phyloP scores from a whole-genome alignment of 2,329 filamentous ascomycete species.

The Eutypella sp. region DNA sequence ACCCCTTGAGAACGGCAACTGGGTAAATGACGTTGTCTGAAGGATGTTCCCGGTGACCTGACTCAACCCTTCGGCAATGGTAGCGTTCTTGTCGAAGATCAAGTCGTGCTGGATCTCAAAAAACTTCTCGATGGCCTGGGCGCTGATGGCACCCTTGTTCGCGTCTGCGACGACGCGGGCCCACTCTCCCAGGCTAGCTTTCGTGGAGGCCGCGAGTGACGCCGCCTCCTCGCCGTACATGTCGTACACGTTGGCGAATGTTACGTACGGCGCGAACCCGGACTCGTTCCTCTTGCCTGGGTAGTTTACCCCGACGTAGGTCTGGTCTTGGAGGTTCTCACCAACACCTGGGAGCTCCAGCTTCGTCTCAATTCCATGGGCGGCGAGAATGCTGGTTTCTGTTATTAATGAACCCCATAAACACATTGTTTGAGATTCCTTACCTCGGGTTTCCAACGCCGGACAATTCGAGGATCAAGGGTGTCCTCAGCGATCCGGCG shows the following conservation, averaged over 20 bases:
- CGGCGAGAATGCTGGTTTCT: slow-evolving; percentile 31
- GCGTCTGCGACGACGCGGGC: slow-evolving; percentile 22
- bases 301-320: slow-evolving; percentile 27
- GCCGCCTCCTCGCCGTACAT: slow-evolving; percentile 26
- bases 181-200: slow-evolving; percentile 24
- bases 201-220: slow-evolving; percentile 19
- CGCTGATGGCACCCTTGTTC: slow-evolving; percentile 22
- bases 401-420: slow-evolving; percentile 6
- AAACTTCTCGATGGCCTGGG: slow-evolving; percentile 32
- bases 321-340: slow-evolving; percentile 48
- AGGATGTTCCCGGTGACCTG: slow-evolving; percentile 24
- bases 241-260: slow-evolving; percentile 29
- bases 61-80: slow-evolving; percentile 43
- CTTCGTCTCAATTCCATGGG: slow-evolving; percentile 36
- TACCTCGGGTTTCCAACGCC: slow-evolving; percentile 41
- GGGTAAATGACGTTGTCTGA: slow-evolving; percentile 32
- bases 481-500: slow-evolving; percentile 45
- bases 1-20: slow-evolving; percentile 35
- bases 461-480: slow-evolving; percentile 47
- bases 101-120: slow-evolving; percentile 42
- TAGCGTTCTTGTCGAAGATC: slow-evolving; percentile 39
- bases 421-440: slow-evolving; percentile 1
- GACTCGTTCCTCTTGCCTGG: slow-evolving; percentile 13
- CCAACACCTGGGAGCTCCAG: slow-evolving; percentile 47
- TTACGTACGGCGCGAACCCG: slow-evolving; percentile 23